Percentiles rank a stretch among this genome's conserved stretches.
These are phyloP conservation scores for Rostrohypoxylon terebratum DNA, from an alignment of 495 filamentous ascomycete genomes.

Conservation along the genomic window DNA sequence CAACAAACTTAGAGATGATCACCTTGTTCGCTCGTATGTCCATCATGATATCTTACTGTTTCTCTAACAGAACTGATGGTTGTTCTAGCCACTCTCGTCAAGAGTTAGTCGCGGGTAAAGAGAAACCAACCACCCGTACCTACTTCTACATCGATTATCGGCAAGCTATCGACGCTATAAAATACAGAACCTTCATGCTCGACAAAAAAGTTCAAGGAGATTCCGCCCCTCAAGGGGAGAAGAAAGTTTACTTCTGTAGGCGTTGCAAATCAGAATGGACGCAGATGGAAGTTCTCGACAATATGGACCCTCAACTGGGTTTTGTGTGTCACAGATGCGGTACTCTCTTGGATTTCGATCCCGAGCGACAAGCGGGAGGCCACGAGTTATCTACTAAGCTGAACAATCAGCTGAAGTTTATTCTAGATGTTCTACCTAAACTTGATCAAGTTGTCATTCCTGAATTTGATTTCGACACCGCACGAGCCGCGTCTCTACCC, in stretches of 20 bases:
- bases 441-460: constrained; percentile 88
- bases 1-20: constrained; percentile 83
- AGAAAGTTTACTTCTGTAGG: constrained; percentile 90
- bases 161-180: constrained; percentile 94
- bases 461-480: constrained; percentile 85
- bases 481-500: constrained; percentile 69
- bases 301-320: constrained; percentile 66
- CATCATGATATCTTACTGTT: constrained; percentile 19
- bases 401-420: constrained; percentile 85
- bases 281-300: constrained; percentile 85
- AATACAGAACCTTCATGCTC: constrained; percentile 87
- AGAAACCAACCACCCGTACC: constrained; percentile 82
- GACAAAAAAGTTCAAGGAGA: constrained; percentile 85
- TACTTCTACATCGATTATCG: constrained; percentile 98
- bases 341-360: constrained; percentile 73
- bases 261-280: constrained; percentile 85
- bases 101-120: constrained; percentile 82
- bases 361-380: constrained; percentile 72
- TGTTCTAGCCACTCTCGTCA: constrained; percentile 75
- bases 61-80: constrained; percentile 34
- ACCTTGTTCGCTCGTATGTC: constrained; percentile 81
- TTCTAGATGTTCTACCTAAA: constrained; percentile 85
- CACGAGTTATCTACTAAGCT: constrained; percentile 90
- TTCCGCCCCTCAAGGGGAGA: constrained; percentile 81
- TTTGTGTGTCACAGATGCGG: constrained; percentile 89